Evolutionary conservation across 1,284 basidiomycete genomes (phyloP), one percentile per base, ranked within the genome.

Genomic region (Fistulinella cinereoalba): DNA sequence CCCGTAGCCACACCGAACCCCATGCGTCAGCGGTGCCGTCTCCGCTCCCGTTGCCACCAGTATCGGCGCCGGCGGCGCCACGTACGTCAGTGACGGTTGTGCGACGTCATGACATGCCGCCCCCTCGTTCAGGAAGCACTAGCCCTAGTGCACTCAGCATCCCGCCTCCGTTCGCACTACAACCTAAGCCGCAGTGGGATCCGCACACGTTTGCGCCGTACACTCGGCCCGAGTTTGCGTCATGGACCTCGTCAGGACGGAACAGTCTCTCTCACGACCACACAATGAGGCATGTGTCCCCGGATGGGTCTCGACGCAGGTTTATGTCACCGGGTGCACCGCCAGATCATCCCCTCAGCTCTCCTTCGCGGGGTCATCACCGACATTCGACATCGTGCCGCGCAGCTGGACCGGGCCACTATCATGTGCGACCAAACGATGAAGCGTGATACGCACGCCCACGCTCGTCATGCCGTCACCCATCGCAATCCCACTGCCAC

Each of bases 101-200:
- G 15, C 31, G 16, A 7, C 31, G 31, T n/a, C 31, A 32, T n/a
- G 31, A 32, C 31, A 15, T n/a, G n/a, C n/a, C n/a, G n/a, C n/a
- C 31, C 16, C 15, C 31, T 32, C 13, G 31, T n/a, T n/a, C 31
- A 32, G 31, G 31, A 7, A 13, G 13, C 13, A 11, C 13, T 15
- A 3, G 13, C 7, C 11, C 31, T 3, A 15, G 31, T n/a, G 31
- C 31, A 7, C 32, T 29, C 58, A 50, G 55, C 46, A 64, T 84
- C 41, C 77, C 81, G 8, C 81, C 82, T 18, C 81, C 82, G 9
- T 83, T 80, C 54, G 76, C 80, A 16, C 67, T 85, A n/a, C 80
- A 84, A 58, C 82, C 83, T 4, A 69, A 66, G 47, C 82, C 81
- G 4, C 80, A 79, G 42, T 84, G 81, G 81, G 77, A 81, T 50